These are phyloP conservation scores for Hypoxylon lenormandii DNA, from an alignment of 495 filamentous ascomycete species.

Conservation along the genomic window DNA sequence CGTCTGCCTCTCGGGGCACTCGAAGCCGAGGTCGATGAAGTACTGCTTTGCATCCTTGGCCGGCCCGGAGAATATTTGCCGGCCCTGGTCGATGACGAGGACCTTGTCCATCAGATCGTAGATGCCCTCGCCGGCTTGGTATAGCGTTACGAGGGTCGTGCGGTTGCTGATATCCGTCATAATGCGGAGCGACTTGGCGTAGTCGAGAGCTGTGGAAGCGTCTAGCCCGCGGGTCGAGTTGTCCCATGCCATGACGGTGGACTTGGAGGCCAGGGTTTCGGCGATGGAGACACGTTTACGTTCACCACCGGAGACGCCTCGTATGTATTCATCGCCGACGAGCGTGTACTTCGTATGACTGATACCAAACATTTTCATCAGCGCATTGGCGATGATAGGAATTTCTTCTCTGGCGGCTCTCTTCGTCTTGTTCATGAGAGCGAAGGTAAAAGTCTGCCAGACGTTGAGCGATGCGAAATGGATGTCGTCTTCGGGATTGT, in stretches of 20 bases:
- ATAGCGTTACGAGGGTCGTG: constrained; percentile 84
- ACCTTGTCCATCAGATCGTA: constrained; percentile 84
- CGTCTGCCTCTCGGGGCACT: constrained; percentile 68
- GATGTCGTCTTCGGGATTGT: constrained; percentile 83
- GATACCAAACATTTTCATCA: constrained; percentile 84
- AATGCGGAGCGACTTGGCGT: constrained; percentile 78
- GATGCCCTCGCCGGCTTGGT: constrained; percentile 85
- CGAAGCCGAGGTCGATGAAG: constrained; percentile 72
- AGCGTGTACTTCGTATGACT: constrained; percentile 82
- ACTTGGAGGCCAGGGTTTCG: constrained; percentile 62
- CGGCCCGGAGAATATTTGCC: constrained; percentile 76
- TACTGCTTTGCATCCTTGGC: constrained; percentile 71
- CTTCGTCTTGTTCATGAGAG: constrained; percentile 84
- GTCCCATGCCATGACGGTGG: constrained; percentile 68
- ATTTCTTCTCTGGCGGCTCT: constrained; percentile 75
- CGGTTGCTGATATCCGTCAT: constrained; percentile 85
- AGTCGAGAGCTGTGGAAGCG: constrained; percentile 82
- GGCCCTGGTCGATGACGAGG: constrained; percentile 74
- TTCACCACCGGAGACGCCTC: constrained; percentile 76
- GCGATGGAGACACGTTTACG: constrained; percentile 70
- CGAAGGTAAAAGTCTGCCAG: constrained; percentile 83
- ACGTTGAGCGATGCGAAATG: constrained; percentile 84
- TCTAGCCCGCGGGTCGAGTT: constrained; percentile 87
- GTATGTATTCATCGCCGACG: constrained; percentile 86
- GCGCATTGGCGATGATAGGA: constrained; percentile 73